A percentile compares a stretch with the other conserved stretches of the same genome.
These are phyloP conservation scores for Phyllosticta paracitricarpa DNA, from an alignment of 2,329 filamentous ascomycete species.

Conservation along the genomic window DNA sequence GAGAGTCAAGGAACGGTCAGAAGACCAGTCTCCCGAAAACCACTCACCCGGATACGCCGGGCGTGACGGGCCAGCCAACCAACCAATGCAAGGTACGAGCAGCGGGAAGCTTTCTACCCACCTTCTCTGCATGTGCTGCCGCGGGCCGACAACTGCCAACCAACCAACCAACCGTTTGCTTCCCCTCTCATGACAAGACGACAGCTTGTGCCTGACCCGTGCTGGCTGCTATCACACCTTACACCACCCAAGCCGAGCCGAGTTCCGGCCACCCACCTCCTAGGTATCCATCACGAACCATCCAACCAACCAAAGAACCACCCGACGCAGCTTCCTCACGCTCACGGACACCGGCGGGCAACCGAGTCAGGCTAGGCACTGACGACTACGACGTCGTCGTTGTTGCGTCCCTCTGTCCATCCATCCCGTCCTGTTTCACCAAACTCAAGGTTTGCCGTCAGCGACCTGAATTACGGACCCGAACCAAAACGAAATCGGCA, in stretches of 20 bases:
- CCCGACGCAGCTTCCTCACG: no score
- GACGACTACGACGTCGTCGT: no score
- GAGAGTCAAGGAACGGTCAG: neutral
- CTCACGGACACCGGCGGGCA: no score
- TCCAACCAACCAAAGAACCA: no score
- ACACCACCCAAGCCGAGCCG: neutral
- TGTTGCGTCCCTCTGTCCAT: neutral
- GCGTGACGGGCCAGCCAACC: neutral
- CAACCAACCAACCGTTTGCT: neutral
- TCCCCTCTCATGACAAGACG: neutral
- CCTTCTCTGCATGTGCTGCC: neutral
- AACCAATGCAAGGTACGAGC: neutral
- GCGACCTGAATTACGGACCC: neutral
- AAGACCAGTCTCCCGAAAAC: neutral
- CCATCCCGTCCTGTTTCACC: neutral
- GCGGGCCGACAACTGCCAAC: neutral
- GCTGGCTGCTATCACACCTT: neutral
- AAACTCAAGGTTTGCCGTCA: neutral
- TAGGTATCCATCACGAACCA: no score
- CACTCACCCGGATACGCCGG: neutral
- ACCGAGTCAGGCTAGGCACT: no score
- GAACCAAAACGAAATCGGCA: neutral
- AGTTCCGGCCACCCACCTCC: no score
- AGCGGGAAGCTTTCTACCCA: neutral
- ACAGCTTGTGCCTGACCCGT: neutral